Percentiles rank a stretch among this genome's conserved stretches.
Conservation (phyloP, 2,329 filamentous ascomycete genomes). For the Claviceps africana region DNA sequence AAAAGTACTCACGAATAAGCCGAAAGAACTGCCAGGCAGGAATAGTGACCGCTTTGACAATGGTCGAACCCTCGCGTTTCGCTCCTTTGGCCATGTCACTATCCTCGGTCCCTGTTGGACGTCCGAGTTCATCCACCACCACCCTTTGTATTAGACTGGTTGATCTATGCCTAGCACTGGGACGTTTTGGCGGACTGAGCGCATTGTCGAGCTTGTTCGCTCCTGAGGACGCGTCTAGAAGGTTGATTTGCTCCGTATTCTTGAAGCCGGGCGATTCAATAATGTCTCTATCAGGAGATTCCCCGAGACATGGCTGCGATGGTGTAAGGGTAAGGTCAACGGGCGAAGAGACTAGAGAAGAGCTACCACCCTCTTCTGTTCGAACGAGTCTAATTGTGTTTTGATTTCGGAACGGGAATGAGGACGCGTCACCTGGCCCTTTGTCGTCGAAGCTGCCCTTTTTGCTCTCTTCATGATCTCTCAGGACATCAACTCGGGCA, state of each 20-base stretch:
- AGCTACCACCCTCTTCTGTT: conserved; percentile 18
- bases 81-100: conserved; percentile 27
- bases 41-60: conserved; percentile 75
- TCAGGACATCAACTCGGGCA: conserved; percentile 74
- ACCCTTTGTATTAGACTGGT: conserved; percentile 49
- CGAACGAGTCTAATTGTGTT: conserved; percentile 22
- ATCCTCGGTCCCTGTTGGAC: conserved; percentile 27
- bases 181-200: conserved; percentile 1
- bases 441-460: conserved; percentile 19
- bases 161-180: conserved; percentile 31
- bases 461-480: conserved; percentile 50
- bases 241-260: neutral
- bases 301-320: conserved; percentile 4
- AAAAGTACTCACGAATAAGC: conserved; percentile 55
- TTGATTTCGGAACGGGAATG: conserved; percentile 12
- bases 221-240: neutral
- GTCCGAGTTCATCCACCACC: conserved; percentile 36
- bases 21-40: conserved; percentile 97
- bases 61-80: conserved; percentile 32
- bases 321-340: conserved; percentile 14
- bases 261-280: neutral
- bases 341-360: conserved; percentile 21
- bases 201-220: neutral
- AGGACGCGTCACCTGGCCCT: conserved; percentile 11
- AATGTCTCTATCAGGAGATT: neutral